These are phyloP conservation scores for Paecilomyces variotii DNA, from an alignment of 2,329 filamentous ascomycete species.

Conservation along the genomic window DNA sequence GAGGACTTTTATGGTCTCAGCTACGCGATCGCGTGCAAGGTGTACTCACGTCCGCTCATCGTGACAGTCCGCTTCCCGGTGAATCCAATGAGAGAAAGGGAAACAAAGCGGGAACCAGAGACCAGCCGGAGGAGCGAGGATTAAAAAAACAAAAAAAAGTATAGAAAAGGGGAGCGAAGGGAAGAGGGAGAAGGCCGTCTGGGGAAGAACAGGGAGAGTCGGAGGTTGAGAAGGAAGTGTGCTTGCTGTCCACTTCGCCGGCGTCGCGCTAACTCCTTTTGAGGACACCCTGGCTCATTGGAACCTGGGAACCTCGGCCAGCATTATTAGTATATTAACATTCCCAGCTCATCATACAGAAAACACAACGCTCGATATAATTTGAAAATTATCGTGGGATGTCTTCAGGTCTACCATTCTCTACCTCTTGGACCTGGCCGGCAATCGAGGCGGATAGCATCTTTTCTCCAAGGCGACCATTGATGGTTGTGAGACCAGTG, in stretches of 20 bases:
- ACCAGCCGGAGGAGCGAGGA: conserved; percentile 28
- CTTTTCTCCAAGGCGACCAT: too few species aligned
- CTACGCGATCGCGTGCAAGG: conserved; percentile 21
- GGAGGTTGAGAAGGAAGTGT: background rate
- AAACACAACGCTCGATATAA: background rate
- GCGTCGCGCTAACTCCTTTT: background rate
- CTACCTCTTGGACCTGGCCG: too few species aligned
- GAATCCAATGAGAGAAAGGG: conserved; percentile 15
- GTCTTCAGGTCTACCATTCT: too few species aligned
- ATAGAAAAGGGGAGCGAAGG: conserved; percentile 11
- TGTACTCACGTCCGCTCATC: conserved; percentile 53
- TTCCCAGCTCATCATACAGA: background rate
- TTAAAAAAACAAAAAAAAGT: conserved; percentile 15
- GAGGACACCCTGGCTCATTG: background rate
- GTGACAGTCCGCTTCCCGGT: conserved; percentile 35
- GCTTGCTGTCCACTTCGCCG: conserved; percentile 1
- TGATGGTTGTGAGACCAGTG: too few species aligned
- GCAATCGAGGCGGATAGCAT: too few species aligned
- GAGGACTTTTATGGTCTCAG: conserved; percentile 2
- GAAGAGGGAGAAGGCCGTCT: conserved; percentile 12
- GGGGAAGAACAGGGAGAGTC: conserved; percentile 11
- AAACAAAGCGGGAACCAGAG: conserved; percentile 21
- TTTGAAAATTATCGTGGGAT: too few species aligned
- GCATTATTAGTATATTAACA: too few species aligned
- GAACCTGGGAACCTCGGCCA: background rate